Conservation (phyloP, 306 rosid species). For the Acacia confusa region DNA sequence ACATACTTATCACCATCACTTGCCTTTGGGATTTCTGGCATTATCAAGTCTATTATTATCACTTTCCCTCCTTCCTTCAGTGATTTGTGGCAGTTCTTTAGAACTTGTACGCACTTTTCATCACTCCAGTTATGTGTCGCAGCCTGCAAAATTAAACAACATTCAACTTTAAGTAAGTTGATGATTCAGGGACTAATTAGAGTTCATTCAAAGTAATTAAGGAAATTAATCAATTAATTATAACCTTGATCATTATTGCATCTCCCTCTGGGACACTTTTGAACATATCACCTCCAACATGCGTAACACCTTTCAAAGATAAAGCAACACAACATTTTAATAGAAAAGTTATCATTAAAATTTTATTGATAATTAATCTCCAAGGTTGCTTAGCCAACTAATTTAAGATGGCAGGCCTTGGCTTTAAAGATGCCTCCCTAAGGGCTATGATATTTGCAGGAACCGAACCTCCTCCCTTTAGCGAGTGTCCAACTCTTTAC, state of each 20-base stretch:
- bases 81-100: constrained; percentile 6
- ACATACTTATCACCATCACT: constrained; percentile 16
- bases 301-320: neutral
- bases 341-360: neutral
- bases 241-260: constrained; percentile 14
- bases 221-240: neutral
- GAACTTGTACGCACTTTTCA: constrained; percentile 3
- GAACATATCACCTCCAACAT: constrained; percentile 27
- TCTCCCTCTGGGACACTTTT: constrained; percentile 13
- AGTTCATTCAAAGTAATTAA: neutral
- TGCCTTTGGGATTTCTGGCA: constrained; percentile 2
- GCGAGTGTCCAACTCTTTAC: too few relatives aligned
- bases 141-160: neutral
- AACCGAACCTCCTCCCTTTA: too few relatives aligned
- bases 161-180: neutral
- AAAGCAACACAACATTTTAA: neutral
- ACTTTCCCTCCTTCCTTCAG: neutral
- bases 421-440: too few relatives aligned
- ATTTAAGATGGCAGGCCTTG: too few relatives aligned
- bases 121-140: neutral
- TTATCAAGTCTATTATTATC: neutral
- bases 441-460: too few relatives aligned
- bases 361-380: too few relatives aligned
- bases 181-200: neutral
- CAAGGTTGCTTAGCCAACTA: too few relatives aligned